Percentiles rank a stretch among this genome's conserved stretches.
Evolutionary conservation across 2,329 filamentous ascomycete genomes (phyloP).

Genomic region (Calycina herbarum): DNA sequence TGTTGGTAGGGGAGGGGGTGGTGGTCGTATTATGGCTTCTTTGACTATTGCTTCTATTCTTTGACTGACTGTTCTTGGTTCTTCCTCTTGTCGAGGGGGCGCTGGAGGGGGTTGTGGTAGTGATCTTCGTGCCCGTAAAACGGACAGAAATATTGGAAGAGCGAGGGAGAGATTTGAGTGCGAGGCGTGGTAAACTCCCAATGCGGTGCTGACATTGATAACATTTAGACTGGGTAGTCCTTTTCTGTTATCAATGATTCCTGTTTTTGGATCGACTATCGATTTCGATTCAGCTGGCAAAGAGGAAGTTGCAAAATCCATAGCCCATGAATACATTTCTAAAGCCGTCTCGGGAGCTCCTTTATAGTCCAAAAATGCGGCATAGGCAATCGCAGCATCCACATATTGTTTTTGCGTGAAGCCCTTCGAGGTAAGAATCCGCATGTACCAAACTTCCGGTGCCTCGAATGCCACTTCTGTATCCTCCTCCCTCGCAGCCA

Average conservation of each 20-base stretch:
- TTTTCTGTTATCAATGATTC: slow-evolving; percentile 61
- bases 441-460: slow-evolving; percentile 78
- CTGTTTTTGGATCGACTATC: slow-evolving; percentile 62
- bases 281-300: slow-evolving; percentile 44
- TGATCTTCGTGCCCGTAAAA: slow-evolving; percentile 75
- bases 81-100: slow-evolving; percentile 24
- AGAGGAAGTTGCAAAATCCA: slow-evolving; percentile 69
- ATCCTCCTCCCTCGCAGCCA: slow-evolving; percentile 72
- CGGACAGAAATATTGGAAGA: slow-evolving; percentile 80
- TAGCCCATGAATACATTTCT: slow-evolving; percentile 72
- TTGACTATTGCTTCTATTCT: slow-evolving; percentile 35
- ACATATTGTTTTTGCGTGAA: slow-evolving; percentile 78
- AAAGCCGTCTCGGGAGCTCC: slow-evolving; percentile 62
- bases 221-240: slow-evolving; percentile 69
- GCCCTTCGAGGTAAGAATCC: slow-evolving; percentile 76
- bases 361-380: slow-evolving; percentile 82
- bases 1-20: slow-evolving; percentile 69
- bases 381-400: slow-evolving; percentile 79
- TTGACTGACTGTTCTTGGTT: slow-evolving; percentile 24
- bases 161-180: slow-evolving; percentile 66
- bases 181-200: slow-evolving; percentile 76
- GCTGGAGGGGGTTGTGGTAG: slow-evolving; percentile 43
- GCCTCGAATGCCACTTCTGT: slow-evolving; percentile 67
- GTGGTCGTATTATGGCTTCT: slow-evolving; percentile 48
- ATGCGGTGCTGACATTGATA: slow-evolving; percentile 70